Percentiles rank a stretch among this genome's conserved stretches.
These are phyloP conservation scores for Populus pruinosa DNA, from an alignment of 345 rosid genomes.

Conservation along the genomic window DNA sequence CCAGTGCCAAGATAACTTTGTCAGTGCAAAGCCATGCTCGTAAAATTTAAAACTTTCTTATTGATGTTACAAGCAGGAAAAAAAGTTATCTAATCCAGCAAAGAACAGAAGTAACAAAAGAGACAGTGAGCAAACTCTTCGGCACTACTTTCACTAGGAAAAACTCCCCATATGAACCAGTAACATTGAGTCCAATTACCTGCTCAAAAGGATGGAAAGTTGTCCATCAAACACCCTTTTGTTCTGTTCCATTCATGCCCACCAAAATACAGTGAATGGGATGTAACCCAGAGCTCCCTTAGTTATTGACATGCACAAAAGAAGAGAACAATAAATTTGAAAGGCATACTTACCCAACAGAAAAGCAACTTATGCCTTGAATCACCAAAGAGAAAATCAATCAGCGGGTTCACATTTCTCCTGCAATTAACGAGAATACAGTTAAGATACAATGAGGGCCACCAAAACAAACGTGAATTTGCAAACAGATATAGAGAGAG, in stretches of 20 bases:
- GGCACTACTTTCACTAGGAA: not conserved
- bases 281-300: not conserved
- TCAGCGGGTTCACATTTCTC: conserved; percentile 13
- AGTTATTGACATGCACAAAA: not conserved
- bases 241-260: not conserved
- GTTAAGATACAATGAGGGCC: not conserved
- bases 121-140: not conserved
- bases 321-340: not conserved
- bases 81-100: too few relatives aligned
- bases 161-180: not conserved
- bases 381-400: conserved; percentile 21
- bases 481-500: not conserved
- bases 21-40: not conserved
- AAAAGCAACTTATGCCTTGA: conserved; percentile 17
- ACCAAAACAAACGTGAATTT: not conserved
- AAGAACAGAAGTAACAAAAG: not conserved
- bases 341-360: conserved; percentile 25
- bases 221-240: not conserved
- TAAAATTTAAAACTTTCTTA: not conserved
- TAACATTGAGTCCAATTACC: not conserved
- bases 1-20: not conserved
- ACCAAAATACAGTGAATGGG: not conserved
- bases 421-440: conserved; percentile 10
- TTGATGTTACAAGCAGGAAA: not conserved
- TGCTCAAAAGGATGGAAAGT: not conserved